Evolutionary conservation across 441 rosid genomes (phyloP).

Genomic region (Aquilaria agallochum): DNA sequence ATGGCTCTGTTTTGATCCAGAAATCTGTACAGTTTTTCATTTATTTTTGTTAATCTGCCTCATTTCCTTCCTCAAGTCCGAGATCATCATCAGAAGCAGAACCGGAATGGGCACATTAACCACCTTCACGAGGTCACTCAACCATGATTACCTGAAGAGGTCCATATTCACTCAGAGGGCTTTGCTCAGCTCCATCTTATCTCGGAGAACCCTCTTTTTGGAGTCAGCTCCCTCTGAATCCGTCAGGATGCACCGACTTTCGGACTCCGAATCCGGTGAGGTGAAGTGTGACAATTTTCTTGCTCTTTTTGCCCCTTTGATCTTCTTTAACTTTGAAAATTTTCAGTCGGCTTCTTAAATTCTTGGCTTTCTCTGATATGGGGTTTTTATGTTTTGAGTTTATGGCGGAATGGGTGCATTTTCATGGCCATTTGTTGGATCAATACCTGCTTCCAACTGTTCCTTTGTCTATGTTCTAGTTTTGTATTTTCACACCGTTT

Average conservation of each 20-base stretch:
- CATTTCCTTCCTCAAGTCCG: too few species aligned
- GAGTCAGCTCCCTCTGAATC: conserved; percentile 59
- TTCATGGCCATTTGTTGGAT: not conserved
- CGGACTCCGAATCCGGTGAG: conserved; percentile 80
- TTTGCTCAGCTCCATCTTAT: not conserved
- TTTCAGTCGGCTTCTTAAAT: not conserved
- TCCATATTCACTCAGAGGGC: conserved; percentile 5
- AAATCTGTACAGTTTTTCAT: too few species aligned
- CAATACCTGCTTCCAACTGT: too few species aligned
- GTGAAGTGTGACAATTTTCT: conserved; percentile 19
- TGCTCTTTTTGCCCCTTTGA: not conserved
- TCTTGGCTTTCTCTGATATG: not conserved
- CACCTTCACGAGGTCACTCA: conserved; percentile 26
- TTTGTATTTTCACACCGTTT: too few species aligned
- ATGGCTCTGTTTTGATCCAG: too few species aligned
- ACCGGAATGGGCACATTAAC: conserved; percentile 27
- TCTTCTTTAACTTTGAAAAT: not conserved
- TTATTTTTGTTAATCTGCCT: too few species aligned
- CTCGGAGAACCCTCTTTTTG: conserved; percentile 44
- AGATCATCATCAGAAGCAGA: too few species aligned
- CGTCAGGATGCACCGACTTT: conserved; percentile 55
- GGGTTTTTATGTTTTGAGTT: not conserved
- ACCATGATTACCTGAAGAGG: conserved; percentile 17
- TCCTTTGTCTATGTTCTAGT: too few species aligned
- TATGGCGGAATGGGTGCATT: not conserved